Evolutionary conservation across 306 rosid genomes (phyloP).

Genomic region (Sophora flavescens): DNA sequence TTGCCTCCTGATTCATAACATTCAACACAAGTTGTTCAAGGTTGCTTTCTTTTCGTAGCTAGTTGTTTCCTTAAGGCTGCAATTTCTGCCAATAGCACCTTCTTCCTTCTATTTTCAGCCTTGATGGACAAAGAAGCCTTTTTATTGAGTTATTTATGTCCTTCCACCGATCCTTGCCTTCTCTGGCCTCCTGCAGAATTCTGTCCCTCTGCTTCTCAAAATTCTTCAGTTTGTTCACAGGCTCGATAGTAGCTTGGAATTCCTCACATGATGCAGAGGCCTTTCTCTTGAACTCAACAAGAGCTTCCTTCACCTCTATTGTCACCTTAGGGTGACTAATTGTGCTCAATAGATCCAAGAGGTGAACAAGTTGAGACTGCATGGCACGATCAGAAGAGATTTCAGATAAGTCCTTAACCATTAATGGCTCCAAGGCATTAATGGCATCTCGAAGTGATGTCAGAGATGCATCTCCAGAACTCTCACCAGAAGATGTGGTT

Average conservation of each 20-base stretch:
- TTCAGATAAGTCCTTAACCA: conserved; percentile 29
- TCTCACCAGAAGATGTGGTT: background rate
- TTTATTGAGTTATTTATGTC: background rate
- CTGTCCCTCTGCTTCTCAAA: background rate
- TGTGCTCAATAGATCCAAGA: conserved; percentile 11
- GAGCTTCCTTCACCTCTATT: background rate
- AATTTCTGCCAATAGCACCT: conserved; percentile 6
- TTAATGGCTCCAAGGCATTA: background rate
- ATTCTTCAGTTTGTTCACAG: conserved; percentile 28
- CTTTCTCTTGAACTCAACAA: conserved; percentile 8
- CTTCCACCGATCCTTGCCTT: background rate
- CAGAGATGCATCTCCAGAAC: background rate
- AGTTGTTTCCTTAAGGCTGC: too few relatives aligned
- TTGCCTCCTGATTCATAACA: too few relatives aligned
- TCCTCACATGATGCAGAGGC: background rate
- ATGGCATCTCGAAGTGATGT: background rate
- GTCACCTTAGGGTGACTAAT: conserved; percentile 10
- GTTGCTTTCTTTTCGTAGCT: too few relatives aligned
- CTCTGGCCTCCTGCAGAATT: background rate
- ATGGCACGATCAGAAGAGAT: conserved; percentile 20
- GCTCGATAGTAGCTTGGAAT: conserved; percentile 17
- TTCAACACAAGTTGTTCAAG: too few relatives aligned
- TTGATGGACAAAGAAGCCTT: background rate
- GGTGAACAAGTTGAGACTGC: background rate
- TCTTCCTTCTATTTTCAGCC: background rate